These are phyloP conservation scores for Cyberlindnera mississippiensis DNA, from an alignment of 805 yeast species.

Conservation along the genomic window DNA sequence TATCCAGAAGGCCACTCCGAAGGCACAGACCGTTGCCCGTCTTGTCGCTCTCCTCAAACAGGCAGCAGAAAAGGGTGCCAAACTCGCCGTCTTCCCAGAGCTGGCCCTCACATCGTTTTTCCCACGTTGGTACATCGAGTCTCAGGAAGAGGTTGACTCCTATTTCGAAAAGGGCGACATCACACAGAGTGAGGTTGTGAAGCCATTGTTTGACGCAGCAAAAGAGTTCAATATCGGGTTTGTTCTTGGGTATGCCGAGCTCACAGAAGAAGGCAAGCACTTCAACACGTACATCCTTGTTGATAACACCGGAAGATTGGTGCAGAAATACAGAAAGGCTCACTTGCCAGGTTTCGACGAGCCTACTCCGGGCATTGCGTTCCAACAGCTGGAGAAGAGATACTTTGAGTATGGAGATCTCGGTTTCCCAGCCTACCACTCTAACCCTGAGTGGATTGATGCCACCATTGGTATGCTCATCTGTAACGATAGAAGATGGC, in stretches of 20 bases:
- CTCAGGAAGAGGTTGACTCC: constrained; percentile 33
- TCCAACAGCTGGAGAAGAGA: constrained; percentile 37
- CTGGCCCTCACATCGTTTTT: constrained; percentile 35
- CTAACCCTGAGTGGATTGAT: constrained; percentile 35
- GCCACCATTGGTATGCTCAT: constrained; percentile 36
- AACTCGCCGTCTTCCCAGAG: constrained; percentile 35
- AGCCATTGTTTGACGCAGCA: constrained; percentile 33
- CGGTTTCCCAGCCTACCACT: constrained; percentile 34
- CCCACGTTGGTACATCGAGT: constrained; percentile 34
- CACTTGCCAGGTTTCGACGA: constrained; percentile 36
- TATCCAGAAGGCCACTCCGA: constrained; percentile 30
- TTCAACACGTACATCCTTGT: constrained; percentile 33
- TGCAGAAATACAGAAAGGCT: constrained; percentile 35
- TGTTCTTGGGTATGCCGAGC: constrained; percentile 36
- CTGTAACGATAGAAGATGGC: constrained; percentile 41
- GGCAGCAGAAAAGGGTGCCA: constrained; percentile 31
- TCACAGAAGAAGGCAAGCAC: constrained; percentile 35
- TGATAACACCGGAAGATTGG: constrained; percentile 29
- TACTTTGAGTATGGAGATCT: constrained; percentile 36
- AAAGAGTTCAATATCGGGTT: constrained; percentile 29
- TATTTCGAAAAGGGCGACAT: constrained; percentile 36
- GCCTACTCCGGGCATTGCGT: constrained; percentile 31
- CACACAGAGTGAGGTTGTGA: constrained; percentile 24
- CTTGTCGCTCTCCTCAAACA: constrained; percentile 28
- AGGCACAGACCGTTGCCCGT: constrained; percentile 30